These are phyloP conservation scores for Colletotrichum endophyticum DNA, from an alignment of 2,329 filamentous ascomycete species.

Conservation along the genomic window DNA sequence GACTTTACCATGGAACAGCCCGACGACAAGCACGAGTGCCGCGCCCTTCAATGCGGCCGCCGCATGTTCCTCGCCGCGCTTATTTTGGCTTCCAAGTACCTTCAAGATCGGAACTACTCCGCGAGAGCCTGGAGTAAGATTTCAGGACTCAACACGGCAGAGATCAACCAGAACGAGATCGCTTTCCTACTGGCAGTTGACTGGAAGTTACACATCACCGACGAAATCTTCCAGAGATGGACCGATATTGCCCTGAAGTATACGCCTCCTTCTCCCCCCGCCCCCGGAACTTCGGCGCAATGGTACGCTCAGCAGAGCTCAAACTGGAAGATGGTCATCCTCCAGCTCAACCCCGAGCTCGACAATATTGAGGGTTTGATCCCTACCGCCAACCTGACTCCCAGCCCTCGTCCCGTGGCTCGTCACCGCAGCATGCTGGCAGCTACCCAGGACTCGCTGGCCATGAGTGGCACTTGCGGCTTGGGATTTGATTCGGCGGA, in stretches of 20 bases:
- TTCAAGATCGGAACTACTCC: conserved; percentile 98
- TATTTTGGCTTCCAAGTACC: conserved; percentile 95
- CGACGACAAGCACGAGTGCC: conserved; percentile 71
- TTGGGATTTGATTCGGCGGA: conserved; percentile 43
- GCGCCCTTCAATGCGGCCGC: conserved; percentile 91
- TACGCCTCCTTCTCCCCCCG: conserved; percentile 68
- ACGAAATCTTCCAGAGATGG: conserved; percentile 89
- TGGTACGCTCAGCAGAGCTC: conserved; percentile 50
- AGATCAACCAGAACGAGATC: conserved; percentile 98
- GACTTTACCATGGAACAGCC: conserved; percentile 89
- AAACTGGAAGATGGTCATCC: conserved; percentile 65
- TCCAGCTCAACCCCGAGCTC: conserved; percentile 60
- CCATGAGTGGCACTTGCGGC: conserved; percentile 10
- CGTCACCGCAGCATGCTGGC: conserved; percentile 48
- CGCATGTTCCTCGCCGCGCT: conserved; percentile 97
- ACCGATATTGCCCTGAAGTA: conserved; percentile 89
- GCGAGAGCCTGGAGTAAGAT: conserved; percentile 99
- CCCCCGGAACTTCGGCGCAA: conserved; percentile 52
- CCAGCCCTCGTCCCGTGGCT: conserved; percentile 42
- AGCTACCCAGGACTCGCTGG: conserved; percentile 40
- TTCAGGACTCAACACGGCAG: conserved; percentile 87
- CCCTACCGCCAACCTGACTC: conserved; percentile 32
- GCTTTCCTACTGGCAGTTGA: conserved; percentile 88
- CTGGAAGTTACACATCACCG: conserved; percentile 94
- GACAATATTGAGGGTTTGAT: conserved; percentile 63